phyloP scores from a whole-genome alignment of 805 yeast genomes.

The Dipodascopsis uninucleata region DNA sequence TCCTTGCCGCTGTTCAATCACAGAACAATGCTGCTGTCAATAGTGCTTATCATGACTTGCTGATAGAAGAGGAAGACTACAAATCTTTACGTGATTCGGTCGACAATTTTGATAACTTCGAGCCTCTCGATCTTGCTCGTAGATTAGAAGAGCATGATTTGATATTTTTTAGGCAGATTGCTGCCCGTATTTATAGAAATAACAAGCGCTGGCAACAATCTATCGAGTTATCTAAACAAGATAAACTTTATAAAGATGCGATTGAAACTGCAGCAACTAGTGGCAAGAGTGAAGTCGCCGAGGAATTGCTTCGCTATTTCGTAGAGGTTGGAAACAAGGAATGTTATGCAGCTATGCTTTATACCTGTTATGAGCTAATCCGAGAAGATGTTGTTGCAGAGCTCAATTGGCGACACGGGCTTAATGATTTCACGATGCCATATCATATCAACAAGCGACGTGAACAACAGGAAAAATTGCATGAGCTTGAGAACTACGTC shows the following conservation, averaged over 20 bases:
- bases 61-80: conserved; percentile 95
- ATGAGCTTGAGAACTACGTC: conserved; percentile 65
- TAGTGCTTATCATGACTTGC: conserved; percentile 89
- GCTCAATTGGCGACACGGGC: conserved; percentile 82
- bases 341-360: conserved; percentile 85
- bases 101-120: conserved; percentile 86
- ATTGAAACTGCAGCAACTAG: conserved; percentile 88
- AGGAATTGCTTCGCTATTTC: conserved; percentile 82
- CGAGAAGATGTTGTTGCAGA: conserved; percentile 82
- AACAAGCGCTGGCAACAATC: conserved; percentile 92
- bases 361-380: conserved; percentile 75
- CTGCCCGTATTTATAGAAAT: conserved; percentile 89
- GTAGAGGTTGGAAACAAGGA: conserved; percentile 97
- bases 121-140: conserved; percentile 85
- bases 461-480: conserved; percentile 67
- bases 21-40: conserved; percentile 90
- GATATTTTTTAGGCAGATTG: conserved; percentile 91
- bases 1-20: conserved; percentile 83
- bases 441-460: conserved; percentile 79
- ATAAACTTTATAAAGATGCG: conserved; percentile 92
- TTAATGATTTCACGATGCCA: conserved; percentile 85
- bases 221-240: conserved; percentile 80
- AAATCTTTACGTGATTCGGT: conserved; percentile 82
- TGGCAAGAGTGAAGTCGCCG: conserved; percentile 72
- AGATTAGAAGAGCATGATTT: conserved; percentile 88